Evolutionary conservation across 371 early-diverging fungal species (phyloP), one percentile per base, ranked within the genome.

Genomic region (Amoeboaphelidium protococcarum): DNA sequence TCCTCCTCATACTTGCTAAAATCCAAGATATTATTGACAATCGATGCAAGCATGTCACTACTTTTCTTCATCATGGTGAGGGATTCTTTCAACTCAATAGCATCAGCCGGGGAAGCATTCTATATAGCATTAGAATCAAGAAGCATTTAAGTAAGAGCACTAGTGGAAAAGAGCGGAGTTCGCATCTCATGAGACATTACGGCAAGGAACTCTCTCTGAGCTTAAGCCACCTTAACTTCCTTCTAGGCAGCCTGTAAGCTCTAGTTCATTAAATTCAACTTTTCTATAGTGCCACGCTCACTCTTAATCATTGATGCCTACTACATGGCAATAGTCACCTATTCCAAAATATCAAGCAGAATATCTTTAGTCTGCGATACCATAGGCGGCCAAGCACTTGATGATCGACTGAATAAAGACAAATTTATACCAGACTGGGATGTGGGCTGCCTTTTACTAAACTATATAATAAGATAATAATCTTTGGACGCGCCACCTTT

Each of bases 11-110:
- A 3, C 25, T 47, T 48, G 2, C 24, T 47, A 27, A 50, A 50
- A 24, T 50, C 50, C 21, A 50, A 27, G 2, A 50, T 46, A 40
- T 50, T 50, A 25, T 10, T 47, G 6, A 50, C 47, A 22, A 50
- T 50, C 13, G 19, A 2, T 2, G 44, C 13, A 2, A 50, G 50
- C 48, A 50, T 47, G 25, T 50, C 43, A 44, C 45, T 27, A 31
- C 20, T 19, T 16, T 3, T 19, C 3, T 21, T 3, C 6, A 50
- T 13, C 6, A 21, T 21, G 2, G 20, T 23, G 4, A 50, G 24
- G 4, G 44, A 4, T 46, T 50, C 50, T 13, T 3, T 2, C 21
- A 23, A 19, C 20, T 50, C 50, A 13, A 2, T 23, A 6, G 46
- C 26, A 13, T 50, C 50, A 1, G 23, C 3, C 20, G 2, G 4